Evolutionary conservation across 306 rosid genomes (phyloP).

Genomic region (Begonia masoniana): DNA sequence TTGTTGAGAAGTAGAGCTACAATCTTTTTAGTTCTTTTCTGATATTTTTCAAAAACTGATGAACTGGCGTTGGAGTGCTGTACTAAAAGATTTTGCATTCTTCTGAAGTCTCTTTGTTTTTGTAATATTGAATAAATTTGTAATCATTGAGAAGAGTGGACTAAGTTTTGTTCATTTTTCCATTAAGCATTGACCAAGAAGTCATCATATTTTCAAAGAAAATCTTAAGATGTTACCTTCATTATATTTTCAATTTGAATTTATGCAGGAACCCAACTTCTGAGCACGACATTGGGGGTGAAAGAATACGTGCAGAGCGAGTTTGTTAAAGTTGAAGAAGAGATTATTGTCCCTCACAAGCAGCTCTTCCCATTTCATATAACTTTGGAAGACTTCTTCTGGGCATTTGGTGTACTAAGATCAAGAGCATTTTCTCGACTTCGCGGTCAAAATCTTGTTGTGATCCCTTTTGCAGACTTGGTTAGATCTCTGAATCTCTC

Average conservation of each 20-base stretch:
- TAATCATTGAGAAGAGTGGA: too few relatives aligned
- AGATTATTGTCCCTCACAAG: constrained; percentile 61
- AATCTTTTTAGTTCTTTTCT: too few relatives aligned
- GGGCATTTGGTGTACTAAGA: constrained; percentile 96
- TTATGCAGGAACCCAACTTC: constrained; percentile 78
- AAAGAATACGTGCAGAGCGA: constrained; percentile 75
- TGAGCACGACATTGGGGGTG: constrained; percentile 68
- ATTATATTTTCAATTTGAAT: constrained; percentile 1
- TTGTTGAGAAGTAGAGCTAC: too few relatives aligned
- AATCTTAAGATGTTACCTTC: too few relatives aligned
- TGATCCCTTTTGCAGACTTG: constrained; percentile 79
- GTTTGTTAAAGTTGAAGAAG: constrained; percentile 58
- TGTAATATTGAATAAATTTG: too few relatives aligned
- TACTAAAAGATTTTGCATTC: too few relatives aligned
- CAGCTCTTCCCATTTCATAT: constrained; percentile 63
- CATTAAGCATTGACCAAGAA: too few relatives aligned
- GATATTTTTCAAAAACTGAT: too few relatives aligned
- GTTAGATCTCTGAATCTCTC: constrained; percentile 30
- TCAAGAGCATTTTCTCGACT: constrained; percentile 93
- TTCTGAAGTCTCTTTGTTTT: too few relatives aligned
- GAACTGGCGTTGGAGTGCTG: too few relatives aligned
- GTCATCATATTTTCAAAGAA: too few relatives aligned
- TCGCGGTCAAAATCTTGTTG: constrained; percentile 67
- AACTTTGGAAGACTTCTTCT: constrained; percentile 80
- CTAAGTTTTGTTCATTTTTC: too few relatives aligned